These are phyloP conservation scores for Dalbergia cultrata DNA, from an alignment of 306 rosid species.

Conservation along the genomic window DNA sequence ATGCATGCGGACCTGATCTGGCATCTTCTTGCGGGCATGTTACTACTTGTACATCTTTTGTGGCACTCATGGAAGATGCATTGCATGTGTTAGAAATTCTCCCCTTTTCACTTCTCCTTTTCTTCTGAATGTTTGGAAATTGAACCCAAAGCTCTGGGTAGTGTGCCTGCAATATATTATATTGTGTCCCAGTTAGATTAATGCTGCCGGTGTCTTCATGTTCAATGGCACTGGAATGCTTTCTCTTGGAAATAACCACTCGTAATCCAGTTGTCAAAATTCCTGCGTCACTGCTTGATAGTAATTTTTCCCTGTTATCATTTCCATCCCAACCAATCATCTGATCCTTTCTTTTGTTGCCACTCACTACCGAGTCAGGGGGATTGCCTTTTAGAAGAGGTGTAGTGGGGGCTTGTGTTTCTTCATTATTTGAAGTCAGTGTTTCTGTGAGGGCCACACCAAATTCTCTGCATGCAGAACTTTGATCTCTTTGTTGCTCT, in stretches of 20 bases:
- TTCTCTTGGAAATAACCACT: constrained; percentile 51
- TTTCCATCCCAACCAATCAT: constrained; percentile 26
- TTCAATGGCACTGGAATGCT: constrained; percentile 44
- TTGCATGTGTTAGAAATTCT: constrained; percentile 39
- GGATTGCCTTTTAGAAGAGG: constrained; percentile 36
- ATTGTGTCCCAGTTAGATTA: constrained; percentile 52
- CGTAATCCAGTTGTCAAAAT: constrained; percentile 42
- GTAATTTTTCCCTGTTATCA: constrained; percentile 5
- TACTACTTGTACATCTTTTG: constrained; percentile 37
- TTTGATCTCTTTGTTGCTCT: constrained; percentile 52
- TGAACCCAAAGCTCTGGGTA: constrained; percentile 42
- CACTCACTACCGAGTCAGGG: background rate
- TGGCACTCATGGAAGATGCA: constrained; percentile 43
- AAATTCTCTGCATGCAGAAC: constrained; percentile 42
- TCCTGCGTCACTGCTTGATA: constrained; percentile 44
- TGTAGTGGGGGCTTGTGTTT: constrained; percentile 38
- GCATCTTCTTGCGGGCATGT: constrained; percentile 46
- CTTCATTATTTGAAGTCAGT: constrained; percentile 44
- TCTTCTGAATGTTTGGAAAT: constrained; percentile 68
- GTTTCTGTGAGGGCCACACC: constrained; percentile 39
- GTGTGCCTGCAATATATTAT: constrained; percentile 54
- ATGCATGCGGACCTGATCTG: constrained; percentile 39
- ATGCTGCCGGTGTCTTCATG: constrained; percentile 46
- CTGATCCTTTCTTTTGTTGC: constrained; percentile 41
- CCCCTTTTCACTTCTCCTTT: constrained; percentile 67